Evolutionary conservation across 2,329 filamentous ascomycete species (phyloP).

Genomic region (Nigrospora osmanthi): DNA sequence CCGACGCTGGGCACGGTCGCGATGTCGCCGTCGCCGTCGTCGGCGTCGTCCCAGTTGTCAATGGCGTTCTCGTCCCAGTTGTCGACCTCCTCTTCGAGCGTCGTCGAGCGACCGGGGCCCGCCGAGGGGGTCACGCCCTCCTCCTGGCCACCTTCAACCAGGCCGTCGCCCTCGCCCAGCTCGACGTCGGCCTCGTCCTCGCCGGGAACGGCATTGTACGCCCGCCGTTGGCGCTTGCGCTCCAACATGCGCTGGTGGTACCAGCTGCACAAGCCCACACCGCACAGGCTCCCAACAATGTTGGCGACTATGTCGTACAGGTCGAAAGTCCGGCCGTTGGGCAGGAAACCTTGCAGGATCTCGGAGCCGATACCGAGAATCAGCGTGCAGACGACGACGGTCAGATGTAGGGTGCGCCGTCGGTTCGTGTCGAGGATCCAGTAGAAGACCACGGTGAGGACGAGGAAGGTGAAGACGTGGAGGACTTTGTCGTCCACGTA

Average conservation of each 20-base stretch:
- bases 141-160: constrained; percentile 39
- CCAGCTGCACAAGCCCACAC: constrained; percentile 70
- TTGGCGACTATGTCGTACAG: constrained; percentile 84
- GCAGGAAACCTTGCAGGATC: constrained; percentile 67
- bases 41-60: constrained; percentile 51
- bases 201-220: constrained; percentile 63
- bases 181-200: constrained; percentile 63
- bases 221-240: constrained; percentile 65
- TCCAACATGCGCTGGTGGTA: constrained; percentile 97
- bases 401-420: constrained; percentile 76
- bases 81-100: constrained; percentile 75
- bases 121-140: constrained; percentile 46
- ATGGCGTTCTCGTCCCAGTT: constrained; percentile 84
- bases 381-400: constrained; percentile 70
- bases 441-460: constrained; percentile 84
- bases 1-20: constrained; percentile 2
- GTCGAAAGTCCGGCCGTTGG: constrained; percentile 66
- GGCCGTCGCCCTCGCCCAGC: constrained; percentile 52
- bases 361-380: constrained; percentile 66
- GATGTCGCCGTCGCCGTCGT: constrained; percentile 22
- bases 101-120: constrained; percentile 11
- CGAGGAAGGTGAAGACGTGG: constrained; percentile 82
- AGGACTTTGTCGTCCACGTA: constrained; percentile 83
- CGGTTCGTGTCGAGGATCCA: constrained; percentile 92
- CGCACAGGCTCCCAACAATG: constrained; percentile 66